A percentile compares a stretch with the other conserved stretches of the same genome.
phyloP scores from a whole-genome alignment of 129 eudicot genomes.

The Flaveria brownii region DNA sequence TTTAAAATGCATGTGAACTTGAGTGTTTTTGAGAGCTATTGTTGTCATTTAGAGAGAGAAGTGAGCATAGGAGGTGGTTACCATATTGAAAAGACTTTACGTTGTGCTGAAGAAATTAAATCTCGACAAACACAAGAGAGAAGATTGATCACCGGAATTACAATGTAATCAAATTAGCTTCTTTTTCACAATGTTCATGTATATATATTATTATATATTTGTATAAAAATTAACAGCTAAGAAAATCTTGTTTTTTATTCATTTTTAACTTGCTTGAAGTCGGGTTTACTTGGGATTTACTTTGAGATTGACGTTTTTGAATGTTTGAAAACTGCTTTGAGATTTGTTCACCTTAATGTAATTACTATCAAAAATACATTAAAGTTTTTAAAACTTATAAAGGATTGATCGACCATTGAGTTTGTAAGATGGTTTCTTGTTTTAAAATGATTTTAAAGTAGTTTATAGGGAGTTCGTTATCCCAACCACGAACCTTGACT shows the following conservation, averaged over 20 bases:
- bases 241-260: slow-evolving; percentile 10
- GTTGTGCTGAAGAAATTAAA: slow-evolving; percentile 88
- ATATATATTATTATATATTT: slow-evolving; percentile 3
- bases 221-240: slow-evolving; percentile 8
- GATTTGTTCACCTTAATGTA: slow-evolving; percentile 10
- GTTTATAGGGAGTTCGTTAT: too few species aligned
- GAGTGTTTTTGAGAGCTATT: slow-evolving; percentile 94
- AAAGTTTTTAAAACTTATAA: too few species aligned
- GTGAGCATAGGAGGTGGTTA: slow-evolving; percentile 97
- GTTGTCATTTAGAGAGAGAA: slow-evolving; percentile 94
- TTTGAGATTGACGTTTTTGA: slow-evolving; percentile 11
- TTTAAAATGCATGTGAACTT: slow-evolving; percentile 92
- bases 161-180: slow-evolving; percentile 37
- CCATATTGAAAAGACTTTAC: slow-evolving; percentile 77
- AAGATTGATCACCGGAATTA: slow-evolving; percentile 47
- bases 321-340: not conserved
- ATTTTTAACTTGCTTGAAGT: slow-evolving; percentile 20
- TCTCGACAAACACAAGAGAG: slow-evolving; percentile 48
- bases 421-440: too few species aligned
- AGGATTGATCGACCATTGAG: too few species aligned
- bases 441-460: too few species aligned
- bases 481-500: too few species aligned
- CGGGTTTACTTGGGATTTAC: slow-evolving; percentile 18
- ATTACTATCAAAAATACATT: too few species aligned
- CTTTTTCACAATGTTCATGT: not conserved